Conservation (phyloP, 1,284 basidiomycete species). For the Cryptococcus deneoformans region DNA sequence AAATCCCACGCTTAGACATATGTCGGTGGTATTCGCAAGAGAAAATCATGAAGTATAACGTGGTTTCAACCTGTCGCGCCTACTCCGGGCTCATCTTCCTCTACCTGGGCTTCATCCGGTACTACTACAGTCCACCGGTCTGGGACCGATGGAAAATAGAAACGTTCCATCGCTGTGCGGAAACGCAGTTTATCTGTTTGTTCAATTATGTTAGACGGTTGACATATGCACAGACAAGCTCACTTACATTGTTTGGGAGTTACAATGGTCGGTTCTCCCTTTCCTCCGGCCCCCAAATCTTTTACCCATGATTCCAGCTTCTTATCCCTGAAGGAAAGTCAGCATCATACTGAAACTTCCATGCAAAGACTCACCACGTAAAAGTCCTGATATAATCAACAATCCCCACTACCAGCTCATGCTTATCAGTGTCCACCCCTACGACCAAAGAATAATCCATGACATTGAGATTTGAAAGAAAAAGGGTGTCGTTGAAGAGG, state of each 20-base stretch:
- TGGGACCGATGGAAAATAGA: constrained; percentile 61
- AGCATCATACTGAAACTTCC: background rate
- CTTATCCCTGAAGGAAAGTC: constrained; percentile 68
- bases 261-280: constrained; percentile 88
- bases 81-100: constrained; percentile 20
- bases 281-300: constrained; percentile 74
- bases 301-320: constrained; percentile 98
- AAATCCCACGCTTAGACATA: background rate
- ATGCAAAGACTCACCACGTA: constrained; percentile 13
- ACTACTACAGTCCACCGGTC: constrained; percentile 45
- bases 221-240: background rate
- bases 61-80: background rate
- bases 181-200: constrained; percentile 73
- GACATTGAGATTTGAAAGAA: constrained; percentile 91
- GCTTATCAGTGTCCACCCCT: constrained; percentile 78
- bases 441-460: constrained; percentile 99
- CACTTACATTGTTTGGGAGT: constrained; percentile 56
- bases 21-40: background rate
- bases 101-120: constrained; percentile 24
- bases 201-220: background rate
- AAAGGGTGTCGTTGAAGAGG: constrained; percentile 87
- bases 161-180: constrained; percentile 81
- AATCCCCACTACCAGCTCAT: constrained; percentile 91
- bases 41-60: background rate
- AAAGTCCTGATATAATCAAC: constrained; percentile 59